phyloP scores from a whole-genome alignment of 495 filamentous ascomycete species.

The Glarea lozoyensis region DNA sequence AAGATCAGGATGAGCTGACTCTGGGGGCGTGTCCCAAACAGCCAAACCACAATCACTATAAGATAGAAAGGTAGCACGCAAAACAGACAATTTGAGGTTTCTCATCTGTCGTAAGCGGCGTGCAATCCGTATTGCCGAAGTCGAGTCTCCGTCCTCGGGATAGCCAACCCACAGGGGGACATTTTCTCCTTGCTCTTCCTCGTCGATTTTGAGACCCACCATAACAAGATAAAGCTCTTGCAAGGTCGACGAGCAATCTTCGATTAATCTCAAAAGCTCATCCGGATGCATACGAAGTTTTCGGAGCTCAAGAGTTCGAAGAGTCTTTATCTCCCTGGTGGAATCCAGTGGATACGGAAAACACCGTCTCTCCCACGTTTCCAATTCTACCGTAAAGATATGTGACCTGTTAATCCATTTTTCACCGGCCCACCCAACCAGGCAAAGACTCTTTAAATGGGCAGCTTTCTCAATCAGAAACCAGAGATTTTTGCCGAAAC shows the following conservation, averaged over 20 bases:
- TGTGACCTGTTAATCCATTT: slow-evolving; percentile 12
- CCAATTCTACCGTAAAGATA: neutral
- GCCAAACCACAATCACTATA: too few relatives aligned
- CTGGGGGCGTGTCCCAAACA: slow-evolving; percentile 6
- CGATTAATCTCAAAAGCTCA: slow-evolving; percentile 10
- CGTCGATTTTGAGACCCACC: slow-evolving; percentile 17
- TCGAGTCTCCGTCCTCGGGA: slow-evolving; percentile 1
- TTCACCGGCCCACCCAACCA: slow-evolving; percentile 21
- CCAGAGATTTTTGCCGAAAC: slow-evolving; percentile 17
- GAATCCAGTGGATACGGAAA: slow-evolving; percentile 6
- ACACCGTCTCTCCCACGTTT: slow-evolving; percentile 12
- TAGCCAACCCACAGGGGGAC: slow-evolving; percentile 18
- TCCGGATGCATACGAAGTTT: slow-evolving; percentile 16
- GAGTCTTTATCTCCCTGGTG: neutral
- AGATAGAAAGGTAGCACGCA: slow-evolving; percentile 18
- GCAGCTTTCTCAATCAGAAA: slow-evolving; percentile 16
- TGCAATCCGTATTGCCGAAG: slow-evolving; percentile 13
- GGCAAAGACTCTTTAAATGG: slow-evolving; percentile 16
- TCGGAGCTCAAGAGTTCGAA: slow-evolving; percentile 21
- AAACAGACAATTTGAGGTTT: slow-evolving; percentile 13
- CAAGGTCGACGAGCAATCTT: slow-evolving; percentile 8
- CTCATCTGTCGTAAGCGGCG: slow-evolving; percentile 10
- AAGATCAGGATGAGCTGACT: slow-evolving; percentile 6
- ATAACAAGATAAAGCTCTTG: slow-evolving; percentile 21
- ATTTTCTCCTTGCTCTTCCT: neutral